A percentile compares a stretch with the other conserved stretches of the same genome.
phyloP scores from a whole-genome alignment of 306 rosid genomes.

The Dryas octopetala region DNA sequence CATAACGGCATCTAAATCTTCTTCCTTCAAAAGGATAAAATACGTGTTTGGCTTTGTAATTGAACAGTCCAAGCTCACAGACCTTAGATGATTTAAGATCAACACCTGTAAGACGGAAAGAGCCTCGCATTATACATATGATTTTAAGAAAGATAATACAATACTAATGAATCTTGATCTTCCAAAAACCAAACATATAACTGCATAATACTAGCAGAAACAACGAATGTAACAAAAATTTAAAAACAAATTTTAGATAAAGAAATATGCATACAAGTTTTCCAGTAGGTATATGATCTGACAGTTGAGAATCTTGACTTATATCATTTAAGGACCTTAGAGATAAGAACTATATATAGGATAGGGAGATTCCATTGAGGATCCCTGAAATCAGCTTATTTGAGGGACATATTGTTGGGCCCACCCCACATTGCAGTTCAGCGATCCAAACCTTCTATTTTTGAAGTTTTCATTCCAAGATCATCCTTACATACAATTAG shows the following conservation, averaged over 20 bases:
- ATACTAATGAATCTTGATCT: background rate
- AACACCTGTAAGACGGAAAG: slow-evolving; percentile 71
- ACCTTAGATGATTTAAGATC: slow-evolving; percentile 90
- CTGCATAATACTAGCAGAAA: background rate
- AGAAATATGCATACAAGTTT: background rate
- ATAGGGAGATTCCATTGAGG: too few relatives aligned
- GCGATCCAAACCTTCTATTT: too few relatives aligned
- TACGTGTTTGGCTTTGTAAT: slow-evolving; percentile 74
- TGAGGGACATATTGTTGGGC: too few relatives aligned
- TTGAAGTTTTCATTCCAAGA: too few relatives aligned
- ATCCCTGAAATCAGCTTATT: too few relatives aligned
- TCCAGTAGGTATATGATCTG: background rate
- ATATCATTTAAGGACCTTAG: background rate
- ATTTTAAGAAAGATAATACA: background rate
- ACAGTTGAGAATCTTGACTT: background rate
- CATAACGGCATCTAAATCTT: slow-evolving; percentile 80
- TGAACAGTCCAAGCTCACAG: slow-evolving; percentile 79
- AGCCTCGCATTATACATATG: slow-evolving; percentile 3
- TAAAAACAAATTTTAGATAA: background rate
- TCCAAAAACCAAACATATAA: background rate
- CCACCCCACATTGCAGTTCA: too few relatives aligned
- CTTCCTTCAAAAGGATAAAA: slow-evolving; percentile 69
- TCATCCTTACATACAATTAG: too few relatives aligned
- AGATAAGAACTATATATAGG: too few relatives aligned
- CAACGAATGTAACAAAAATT: background rate